Evolutionary conservation across 805 yeast genomes (phyloP).

Genomic region (Ogataea siamensis): DNA sequence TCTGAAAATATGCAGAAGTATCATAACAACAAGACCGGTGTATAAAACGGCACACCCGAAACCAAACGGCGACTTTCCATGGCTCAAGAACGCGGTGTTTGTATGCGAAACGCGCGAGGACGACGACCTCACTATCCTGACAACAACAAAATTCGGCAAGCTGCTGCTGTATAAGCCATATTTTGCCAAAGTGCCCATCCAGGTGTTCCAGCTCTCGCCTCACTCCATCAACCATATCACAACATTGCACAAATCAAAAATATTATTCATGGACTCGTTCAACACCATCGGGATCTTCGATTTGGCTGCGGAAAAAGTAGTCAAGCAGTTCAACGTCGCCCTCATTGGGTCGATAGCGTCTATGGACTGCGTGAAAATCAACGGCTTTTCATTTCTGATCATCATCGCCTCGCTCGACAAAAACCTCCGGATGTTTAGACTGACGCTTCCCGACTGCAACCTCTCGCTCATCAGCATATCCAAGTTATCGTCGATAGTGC

Average conservation of each 20-base stretch:
- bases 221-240: slow-evolving; percentile 22
- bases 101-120: slow-evolving; percentile 10
- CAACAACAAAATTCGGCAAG: slow-evolving; percentile 30
- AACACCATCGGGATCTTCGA: slow-evolving; percentile 27
- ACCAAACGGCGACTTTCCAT: slow-evolving; percentile 24
- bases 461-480: slow-evolving; percentile 13
- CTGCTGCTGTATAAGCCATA: slow-evolving; percentile 24
- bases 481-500: slow-evolving; percentile 21
- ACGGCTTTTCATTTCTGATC: slow-evolving; percentile 16
- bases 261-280: slow-evolving; percentile 29
- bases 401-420: slow-evolving; percentile 26
- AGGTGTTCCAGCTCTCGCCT: slow-evolving; percentile 24
- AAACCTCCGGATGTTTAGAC: slow-evolving; percentile 20
- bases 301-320: slow-evolving; percentile 18
- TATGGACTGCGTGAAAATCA: slow-evolving; percentile 12
- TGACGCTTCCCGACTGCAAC: slow-evolving; percentile 11
- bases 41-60: slow-evolving; percentile 23
- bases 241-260: slow-evolving; percentile 11
- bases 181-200: slow-evolving; percentile 25
- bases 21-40: slow-evolving; percentile 21
- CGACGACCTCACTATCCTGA: slow-evolving; percentile 18
- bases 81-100: slow-evolving; percentile 29
- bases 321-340: slow-evolving; percentile 22
- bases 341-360: slow-evolving; percentile 28
- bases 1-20: slow-evolving; percentile 21